These are phyloP conservation scores for Dispira parvispora DNA, from an alignment of 192 early-diverging fungal species.

Conservation along the genomic window DNA sequence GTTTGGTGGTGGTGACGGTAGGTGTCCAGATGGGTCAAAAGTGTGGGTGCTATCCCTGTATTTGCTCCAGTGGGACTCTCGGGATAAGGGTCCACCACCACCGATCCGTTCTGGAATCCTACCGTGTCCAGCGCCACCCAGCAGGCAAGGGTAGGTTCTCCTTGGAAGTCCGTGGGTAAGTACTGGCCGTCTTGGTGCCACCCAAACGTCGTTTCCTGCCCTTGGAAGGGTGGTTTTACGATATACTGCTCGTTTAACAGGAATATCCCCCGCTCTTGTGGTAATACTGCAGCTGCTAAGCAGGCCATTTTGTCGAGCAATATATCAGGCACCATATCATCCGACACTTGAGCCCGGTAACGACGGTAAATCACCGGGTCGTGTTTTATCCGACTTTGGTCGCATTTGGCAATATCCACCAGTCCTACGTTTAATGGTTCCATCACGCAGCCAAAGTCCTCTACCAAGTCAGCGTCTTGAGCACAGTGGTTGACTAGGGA, in stretches of 20 bases:
- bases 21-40: background rate
- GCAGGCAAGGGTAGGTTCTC: conserved; percentile 1
- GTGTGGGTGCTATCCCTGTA: background rate
- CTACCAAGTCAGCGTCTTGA: background rate
- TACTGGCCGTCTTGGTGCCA: conserved; percentile 8
- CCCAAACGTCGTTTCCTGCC: background rate
- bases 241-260: conserved; percentile 10
- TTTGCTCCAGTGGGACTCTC: background rate
- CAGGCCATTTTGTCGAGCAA: background rate
- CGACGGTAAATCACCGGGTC: background rate
- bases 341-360: background rate
- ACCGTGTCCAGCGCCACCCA: conserved; percentile 4
- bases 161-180: background rate
- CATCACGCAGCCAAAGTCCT: background rate
- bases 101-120: background rate
- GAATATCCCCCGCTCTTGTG: background rate
- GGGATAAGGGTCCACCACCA: background rate
- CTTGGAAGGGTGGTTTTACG: conserved; percentile 1
- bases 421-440: background rate
- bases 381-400: background rate
- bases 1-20: background rate
- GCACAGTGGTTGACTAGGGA: conserved; percentile 3
- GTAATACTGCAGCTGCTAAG: background rate
- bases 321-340: background rate
- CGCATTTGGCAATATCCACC: background rate